Evolutionary conservation across 2,329 filamentous ascomycete genomes (phyloP), one percentile per base, ranked within the genome.

Genomic region (Alternaria consortialis): DNA sequence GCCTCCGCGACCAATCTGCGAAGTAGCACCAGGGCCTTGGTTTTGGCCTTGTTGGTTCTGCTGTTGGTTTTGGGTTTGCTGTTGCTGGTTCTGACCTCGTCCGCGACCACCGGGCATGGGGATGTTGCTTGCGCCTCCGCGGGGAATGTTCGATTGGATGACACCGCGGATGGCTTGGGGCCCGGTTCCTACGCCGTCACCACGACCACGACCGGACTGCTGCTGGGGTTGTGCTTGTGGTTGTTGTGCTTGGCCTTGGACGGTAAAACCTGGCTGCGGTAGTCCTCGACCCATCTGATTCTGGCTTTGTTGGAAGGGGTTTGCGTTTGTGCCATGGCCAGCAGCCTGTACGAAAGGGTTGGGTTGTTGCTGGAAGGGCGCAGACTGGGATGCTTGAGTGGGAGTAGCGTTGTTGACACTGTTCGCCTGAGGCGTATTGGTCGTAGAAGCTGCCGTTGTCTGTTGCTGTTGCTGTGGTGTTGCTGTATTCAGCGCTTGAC

Each of bases 91-190:
- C 27, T 56, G 53, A 8, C 65, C 65, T 20, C 69, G 64, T 32
- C 69, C 69, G 9, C 75, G 70, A 51, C 75, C 69, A 9, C 72
- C 72, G 3, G 74, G 74, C 27, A 71, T 58, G 17, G 76, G 76
- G 46, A 79, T 77, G 20, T 69, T 70, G 13, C 68, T 71, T n/a
- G 5, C 46, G 9, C 73, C 71, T 5, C 74, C 71, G 27, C 75
- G 72, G 11, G 76, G 76, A 25, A 78, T 77, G 42, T 66, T 66
- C 3, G 71, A 68, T 57, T 71, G 71, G n/a, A 74, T 56, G 11
- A 74, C 54, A 29, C 65, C 63, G 20, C 75, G 76, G 8, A 77
- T 64, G 3, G 74, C 72, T 36, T 63, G 67, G 15, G 71, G 72
- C 7, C 74, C 76, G 1, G 56, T 59, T 56, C 56, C 56, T 42